Evolutionary conservation across 495 filamentous ascomycete genomes (phyloP).

Genomic region (Daldinia grandis): DNA sequence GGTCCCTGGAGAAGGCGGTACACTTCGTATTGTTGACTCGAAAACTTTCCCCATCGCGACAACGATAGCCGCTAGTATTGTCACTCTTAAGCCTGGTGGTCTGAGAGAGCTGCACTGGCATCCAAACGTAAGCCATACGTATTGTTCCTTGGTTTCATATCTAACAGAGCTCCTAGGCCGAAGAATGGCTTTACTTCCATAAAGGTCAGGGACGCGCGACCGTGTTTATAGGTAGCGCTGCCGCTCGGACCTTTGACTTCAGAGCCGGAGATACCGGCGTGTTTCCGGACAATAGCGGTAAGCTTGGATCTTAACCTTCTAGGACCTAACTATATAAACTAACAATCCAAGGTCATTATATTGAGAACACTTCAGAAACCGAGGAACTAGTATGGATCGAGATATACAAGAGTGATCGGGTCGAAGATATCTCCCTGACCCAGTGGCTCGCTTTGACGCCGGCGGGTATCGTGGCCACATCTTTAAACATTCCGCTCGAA

Average conservation of each 20-base stretch:
- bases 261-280: conserved; percentile 69
- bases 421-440: conserved; percentile 67
- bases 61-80: conserved; percentile 68
- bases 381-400: conserved; percentile 71
- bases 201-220: conserved; percentile 66
- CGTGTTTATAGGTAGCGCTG: conserved; percentile 65
- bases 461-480: conserved; percentile 64
- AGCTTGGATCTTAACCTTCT: conserved; percentile 9
- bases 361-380: conserved; percentile 69
- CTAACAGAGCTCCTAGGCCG: conserved; percentile 52
- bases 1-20: conserved; percentile 68
- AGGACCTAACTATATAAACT: neutral
- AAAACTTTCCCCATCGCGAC: conserved; percentile 68
- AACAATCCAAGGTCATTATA: conserved; percentile 60
- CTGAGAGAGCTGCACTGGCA: conserved; percentile 74
- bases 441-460: conserved; percentile 73
- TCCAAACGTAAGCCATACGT: conserved; percentile 62
- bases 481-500: conserved; percentile 64
- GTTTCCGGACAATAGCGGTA: conserved; percentile 69
- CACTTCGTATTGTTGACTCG: conserved; percentile 66
- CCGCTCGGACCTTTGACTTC: conserved; percentile 71
- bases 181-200: conserved; percentile 75
- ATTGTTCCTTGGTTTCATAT: neutral
- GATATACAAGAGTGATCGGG: conserved; percentile 70
- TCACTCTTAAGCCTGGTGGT: conserved; percentile 66